A percentile compares a stretch with the other conserved stretches of the same genome.
Conservation (phyloP, 192 early-diverging fungal genomes). For the Irineochytrium annulatum region DNA sequence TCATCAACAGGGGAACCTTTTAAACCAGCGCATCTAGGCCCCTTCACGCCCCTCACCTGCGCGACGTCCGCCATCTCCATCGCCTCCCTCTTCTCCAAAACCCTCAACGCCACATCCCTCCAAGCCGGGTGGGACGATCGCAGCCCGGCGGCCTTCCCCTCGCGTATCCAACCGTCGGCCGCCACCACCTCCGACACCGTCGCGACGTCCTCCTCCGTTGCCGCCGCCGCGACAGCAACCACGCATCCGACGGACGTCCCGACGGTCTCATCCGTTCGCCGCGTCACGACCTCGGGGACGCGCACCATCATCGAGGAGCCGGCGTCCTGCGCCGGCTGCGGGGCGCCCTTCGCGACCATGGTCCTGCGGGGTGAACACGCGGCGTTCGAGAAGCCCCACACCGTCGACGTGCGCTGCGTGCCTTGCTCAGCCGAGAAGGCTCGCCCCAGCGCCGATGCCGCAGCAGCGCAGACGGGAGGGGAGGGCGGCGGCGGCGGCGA, state of each 20-base stretch:
- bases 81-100: not conserved
- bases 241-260: not conserved
- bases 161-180: not conserved
- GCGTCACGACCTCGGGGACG: not conserved
- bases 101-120: too few species aligned
- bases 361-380: slow-evolving; percentile 12
- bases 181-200: slow-evolving; percentile 4
- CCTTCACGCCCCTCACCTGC: not conserved
- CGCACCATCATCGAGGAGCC: slow-evolving; percentile 16
- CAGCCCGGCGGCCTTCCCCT: too few species aligned
- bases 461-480: slow-evolving; percentile 8
- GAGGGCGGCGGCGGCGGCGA: slow-evolving; percentile 10
- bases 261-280: slow-evolving; percentile 15
- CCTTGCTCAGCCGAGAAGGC: not conserved
- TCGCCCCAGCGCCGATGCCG: not conserved
- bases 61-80: not conserved
- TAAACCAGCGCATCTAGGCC: not conserved
- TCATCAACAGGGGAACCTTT: not conserved
- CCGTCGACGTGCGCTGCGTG: slow-evolving; percentile 13
- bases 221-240: not conserved
- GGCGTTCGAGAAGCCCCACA: slow-evolving; percentile 9
- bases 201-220: not conserved
- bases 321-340: slow-evolving; percentile 8
- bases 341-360: slow-evolving; percentile 17
- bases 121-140: too few species aligned